phyloP scores from a whole-genome alignment of 495 filamentous ascomycete genomes.

The Penicillium subrubescens region DNA sequence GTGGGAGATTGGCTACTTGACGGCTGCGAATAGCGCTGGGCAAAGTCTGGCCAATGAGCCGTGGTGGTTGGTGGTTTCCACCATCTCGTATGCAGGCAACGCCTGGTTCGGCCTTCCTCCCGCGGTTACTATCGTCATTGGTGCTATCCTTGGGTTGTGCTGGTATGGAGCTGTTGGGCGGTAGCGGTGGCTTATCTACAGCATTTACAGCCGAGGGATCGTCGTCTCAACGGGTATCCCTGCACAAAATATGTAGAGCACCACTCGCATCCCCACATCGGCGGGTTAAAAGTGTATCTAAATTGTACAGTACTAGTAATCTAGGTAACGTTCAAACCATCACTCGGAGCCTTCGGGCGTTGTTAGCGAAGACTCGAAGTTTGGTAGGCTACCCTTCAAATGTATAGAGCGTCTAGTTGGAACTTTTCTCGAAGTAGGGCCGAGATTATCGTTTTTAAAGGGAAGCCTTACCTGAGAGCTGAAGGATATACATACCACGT shows the following conservation, averaged over 20 bases:
- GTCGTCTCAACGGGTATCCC: not conserved
- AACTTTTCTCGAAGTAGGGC: too few species aligned
- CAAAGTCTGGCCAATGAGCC: slow-evolving; percentile 64
- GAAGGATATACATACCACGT: too few species aligned
- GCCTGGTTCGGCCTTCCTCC: slow-evolving; percentile 63
- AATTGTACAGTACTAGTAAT: not conserved
- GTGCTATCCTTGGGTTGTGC: slow-evolving; percentile 63
- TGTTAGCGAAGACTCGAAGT: too few species aligned
- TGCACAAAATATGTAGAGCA: not conserved
- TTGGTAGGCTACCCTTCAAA: too few species aligned
- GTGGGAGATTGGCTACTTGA: slow-evolving; percentile 76
- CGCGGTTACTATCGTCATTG: slow-evolving; percentile 64
- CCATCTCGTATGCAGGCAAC: slow-evolving; percentile 63
- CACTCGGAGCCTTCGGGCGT: too few species aligned
- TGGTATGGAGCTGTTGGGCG: slow-evolving; percentile 62
- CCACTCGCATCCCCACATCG: not conserved
- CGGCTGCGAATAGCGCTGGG: slow-evolving; percentile 46
- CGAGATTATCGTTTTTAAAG: too few species aligned
- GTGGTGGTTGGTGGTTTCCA: slow-evolving; percentile 74
- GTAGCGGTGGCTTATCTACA: not conserved
- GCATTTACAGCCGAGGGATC: not conserved
- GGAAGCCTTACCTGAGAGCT: too few species aligned
- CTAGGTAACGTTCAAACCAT: too few species aligned
- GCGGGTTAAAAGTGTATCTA: not conserved
- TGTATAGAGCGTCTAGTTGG: too few species aligned